phyloP scores from a whole-genome alignment of 495 filamentous ascomycete species.

The Xylaria cubensis region DNA sequence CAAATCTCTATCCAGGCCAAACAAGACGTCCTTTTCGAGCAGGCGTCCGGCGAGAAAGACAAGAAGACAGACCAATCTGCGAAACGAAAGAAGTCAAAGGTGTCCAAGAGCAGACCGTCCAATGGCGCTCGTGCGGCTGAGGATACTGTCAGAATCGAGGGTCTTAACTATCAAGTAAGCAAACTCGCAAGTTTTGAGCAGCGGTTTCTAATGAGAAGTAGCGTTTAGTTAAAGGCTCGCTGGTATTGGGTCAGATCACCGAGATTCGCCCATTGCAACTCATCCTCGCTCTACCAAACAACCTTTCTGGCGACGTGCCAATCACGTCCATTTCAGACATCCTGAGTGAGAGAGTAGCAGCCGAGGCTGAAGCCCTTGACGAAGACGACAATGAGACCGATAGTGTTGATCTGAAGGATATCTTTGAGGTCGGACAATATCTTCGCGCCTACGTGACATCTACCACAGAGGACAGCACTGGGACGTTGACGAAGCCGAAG shows the following conservation, averaged over 20 bases:
- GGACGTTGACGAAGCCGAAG: conserved; percentile 65
- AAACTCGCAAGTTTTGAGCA: neutral
- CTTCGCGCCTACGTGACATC: conserved; percentile 84
- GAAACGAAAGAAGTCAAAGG: conserved; percentile 59
- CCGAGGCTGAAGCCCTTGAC: conserved; percentile 62
- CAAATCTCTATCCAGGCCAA: conserved; percentile 94
- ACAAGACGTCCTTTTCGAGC: conserved; percentile 91
- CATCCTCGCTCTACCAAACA: conserved; percentile 85
- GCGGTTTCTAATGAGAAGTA: conserved; percentile 54
- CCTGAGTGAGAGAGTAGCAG: conserved; percentile 63
- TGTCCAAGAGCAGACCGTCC: conserved; percentile 60
- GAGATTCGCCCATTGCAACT: conserved; percentile 82
- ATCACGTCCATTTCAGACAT: conserved; percentile 84
- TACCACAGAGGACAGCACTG: conserved; percentile 63
- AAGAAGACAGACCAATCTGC: conserved; percentile 53
- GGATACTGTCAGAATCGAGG: conserved; percentile 74
- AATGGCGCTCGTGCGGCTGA: conserved; percentile 51
- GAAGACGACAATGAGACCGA: conserved; percentile 60
- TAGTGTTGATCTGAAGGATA: conserved; percentile 68
- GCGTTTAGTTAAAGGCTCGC: conserved; percentile 80
- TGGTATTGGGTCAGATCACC: conserved; percentile 85
- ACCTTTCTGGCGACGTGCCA: conserved; percentile 85
- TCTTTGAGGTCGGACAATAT: conserved; percentile 88
- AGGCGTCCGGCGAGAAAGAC: conserved; percentile 59
- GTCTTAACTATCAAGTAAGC: conserved; percentile 85